These are phyloP conservation scores for Ustilago lituana DNA, from an alignment of 1,284 basidiomycete genomes.

Conservation along the genomic window DNA sequence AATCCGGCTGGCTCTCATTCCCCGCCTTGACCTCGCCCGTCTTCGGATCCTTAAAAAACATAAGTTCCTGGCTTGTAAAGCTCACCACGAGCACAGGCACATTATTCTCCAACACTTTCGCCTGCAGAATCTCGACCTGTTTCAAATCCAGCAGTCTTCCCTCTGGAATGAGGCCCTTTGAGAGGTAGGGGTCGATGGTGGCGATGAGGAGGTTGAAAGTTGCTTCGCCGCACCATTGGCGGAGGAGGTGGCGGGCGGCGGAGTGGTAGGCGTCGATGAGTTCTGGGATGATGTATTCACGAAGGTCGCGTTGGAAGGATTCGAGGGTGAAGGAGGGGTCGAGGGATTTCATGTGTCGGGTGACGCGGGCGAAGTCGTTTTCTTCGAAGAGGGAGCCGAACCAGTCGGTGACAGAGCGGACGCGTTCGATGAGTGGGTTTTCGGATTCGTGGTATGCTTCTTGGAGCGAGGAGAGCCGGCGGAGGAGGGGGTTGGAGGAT, in stretches of 20 bases:
- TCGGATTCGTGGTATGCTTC: conserved; percentile 86
- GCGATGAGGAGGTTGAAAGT: conserved; percentile 91
- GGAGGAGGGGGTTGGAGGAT: conserved; percentile 58
- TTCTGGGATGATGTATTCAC: conserved; percentile 98
- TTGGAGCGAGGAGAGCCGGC: conserved; percentile 39
- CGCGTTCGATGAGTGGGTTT: conserved; percentile 82
- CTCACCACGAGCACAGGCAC: conserved; percentile 92
- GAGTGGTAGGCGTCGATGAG: conserved; percentile 94
- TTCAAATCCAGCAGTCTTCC: conserved; percentile 62
- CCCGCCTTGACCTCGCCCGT: conserved; percentile 86
- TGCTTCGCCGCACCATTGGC: conserved; percentile 96
- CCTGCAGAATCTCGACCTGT: conserved; percentile 62
- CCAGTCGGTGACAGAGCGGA: conserved; percentile 84
- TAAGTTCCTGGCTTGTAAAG: conserved; percentile 92
- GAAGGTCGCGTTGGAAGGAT: conserved; percentile 84
- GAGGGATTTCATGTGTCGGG: conserved; percentile 82
- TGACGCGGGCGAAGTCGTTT: conserved; percentile 95
- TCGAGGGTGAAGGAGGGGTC: conserved; percentile 90
- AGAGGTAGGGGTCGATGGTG: conserved; percentile 92
- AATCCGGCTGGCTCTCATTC: conserved; percentile 86
- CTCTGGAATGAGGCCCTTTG: conserved; percentile 76
- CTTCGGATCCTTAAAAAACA: conserved; percentile 89
- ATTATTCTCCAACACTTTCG: conserved; percentile 75
- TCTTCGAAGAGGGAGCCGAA: conserved; percentile 93
- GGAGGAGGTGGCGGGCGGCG: conserved; percentile 84